These are phyloP conservation scores for Wickerhamomyces chambardii DNA, from an alignment of 805 yeast genomes.

Conservation along the genomic window DNA sequence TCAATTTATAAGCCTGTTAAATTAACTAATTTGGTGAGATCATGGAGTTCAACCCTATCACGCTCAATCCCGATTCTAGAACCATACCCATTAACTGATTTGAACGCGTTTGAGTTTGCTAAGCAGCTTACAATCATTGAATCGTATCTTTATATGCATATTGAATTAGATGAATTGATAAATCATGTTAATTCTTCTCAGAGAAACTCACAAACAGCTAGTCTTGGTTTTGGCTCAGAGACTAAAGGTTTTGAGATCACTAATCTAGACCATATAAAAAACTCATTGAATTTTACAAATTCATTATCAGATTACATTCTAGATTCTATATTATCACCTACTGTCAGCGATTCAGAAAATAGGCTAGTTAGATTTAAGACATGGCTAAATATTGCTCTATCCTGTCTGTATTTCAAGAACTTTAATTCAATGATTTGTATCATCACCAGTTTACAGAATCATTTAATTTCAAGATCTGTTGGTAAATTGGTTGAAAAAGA, in stretches of 20 bases:
- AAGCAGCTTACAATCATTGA: constrained; percentile 72
- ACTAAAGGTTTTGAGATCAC: no score
- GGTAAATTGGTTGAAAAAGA: constrained; percentile 29
- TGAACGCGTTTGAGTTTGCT: constrained; percentile 67
- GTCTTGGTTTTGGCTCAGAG: background rate
- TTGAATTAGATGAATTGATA: constrained; percentile 46
- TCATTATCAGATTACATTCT: constrained; percentile 63
- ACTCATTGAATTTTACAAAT: constrained; percentile 60
- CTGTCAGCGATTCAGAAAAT: constrained; percentile 30
- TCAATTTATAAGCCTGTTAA: constrained; percentile 14
- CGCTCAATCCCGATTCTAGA: background rate
- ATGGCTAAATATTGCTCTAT: constrained; percentile 69
- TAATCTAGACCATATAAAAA: no score
- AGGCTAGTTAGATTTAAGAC: constrained; percentile 48
- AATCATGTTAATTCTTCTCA: background rate
- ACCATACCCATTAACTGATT: constrained; percentile 20
- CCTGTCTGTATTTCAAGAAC: constrained; percentile 65
- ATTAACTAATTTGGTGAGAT: constrained; percentile 21
- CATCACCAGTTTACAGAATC: constrained; percentile 68
- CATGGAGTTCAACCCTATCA: constrained; percentile 39
- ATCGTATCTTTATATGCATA: constrained; percentile 51
- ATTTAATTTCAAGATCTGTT: constrained; percentile 44
- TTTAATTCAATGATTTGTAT: constrained; percentile 76
- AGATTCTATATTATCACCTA: constrained; percentile 56
- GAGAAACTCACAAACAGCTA: background rate